Percentiles rank a stretch among this genome's conserved stretches.
phyloP scores from a whole-genome alignment of 1,284 basidiomycete genomes.

The Malassezia brasiliensis region DNA sequence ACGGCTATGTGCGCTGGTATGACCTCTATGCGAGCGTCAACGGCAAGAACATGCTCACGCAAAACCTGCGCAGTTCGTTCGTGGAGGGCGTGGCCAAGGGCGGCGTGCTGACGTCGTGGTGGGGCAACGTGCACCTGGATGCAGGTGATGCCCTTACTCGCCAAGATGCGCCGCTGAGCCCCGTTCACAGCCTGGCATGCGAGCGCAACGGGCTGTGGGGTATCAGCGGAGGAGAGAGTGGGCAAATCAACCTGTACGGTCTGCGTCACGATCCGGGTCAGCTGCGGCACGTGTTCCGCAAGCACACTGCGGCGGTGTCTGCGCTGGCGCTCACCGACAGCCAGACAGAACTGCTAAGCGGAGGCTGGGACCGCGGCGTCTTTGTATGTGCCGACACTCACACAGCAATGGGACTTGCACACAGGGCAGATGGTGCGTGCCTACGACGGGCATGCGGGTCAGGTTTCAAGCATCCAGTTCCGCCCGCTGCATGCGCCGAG shows the following conservation, averaged over 20 bases:
- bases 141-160: constrained; percentile 4
- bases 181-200: constrained; percentile 41
- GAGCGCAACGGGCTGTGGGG: constrained; percentile 43
- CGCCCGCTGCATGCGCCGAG: constrained; percentile 54
- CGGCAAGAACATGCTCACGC: constrained; percentile 73
- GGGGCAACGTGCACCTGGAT: constrained; percentile 54
- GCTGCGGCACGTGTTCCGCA: constrained; percentile 61
- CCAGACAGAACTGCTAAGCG: constrained; percentile 76
- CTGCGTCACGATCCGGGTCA: constrained; percentile 83
- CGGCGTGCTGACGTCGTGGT: constrained; percentile 78
- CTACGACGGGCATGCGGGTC: constrained; percentile 73
- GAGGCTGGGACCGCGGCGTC: constrained; percentile 86
- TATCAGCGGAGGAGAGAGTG: constrained; percentile 35
- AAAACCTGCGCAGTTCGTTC: constrained; percentile 78
- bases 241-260: constrained; percentile 65
- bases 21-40: constrained; percentile 82
- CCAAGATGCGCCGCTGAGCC: constrained; percentile 25
- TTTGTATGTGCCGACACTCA: constrained; percentile 57
- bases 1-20: constrained; percentile 86
- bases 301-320: constrained; percentile 71
- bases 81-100: constrained; percentile 86
- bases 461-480: constrained; percentile 71
- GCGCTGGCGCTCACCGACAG: constrained; percentile 67
- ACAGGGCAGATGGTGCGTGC: constrained; percentile 70
- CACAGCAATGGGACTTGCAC: constrained; percentile 93